These are phyloP conservation scores for Phallus indusiatus DNA, from an alignment of 768 basidiomycete species.

Conservation along the genomic window DNA sequence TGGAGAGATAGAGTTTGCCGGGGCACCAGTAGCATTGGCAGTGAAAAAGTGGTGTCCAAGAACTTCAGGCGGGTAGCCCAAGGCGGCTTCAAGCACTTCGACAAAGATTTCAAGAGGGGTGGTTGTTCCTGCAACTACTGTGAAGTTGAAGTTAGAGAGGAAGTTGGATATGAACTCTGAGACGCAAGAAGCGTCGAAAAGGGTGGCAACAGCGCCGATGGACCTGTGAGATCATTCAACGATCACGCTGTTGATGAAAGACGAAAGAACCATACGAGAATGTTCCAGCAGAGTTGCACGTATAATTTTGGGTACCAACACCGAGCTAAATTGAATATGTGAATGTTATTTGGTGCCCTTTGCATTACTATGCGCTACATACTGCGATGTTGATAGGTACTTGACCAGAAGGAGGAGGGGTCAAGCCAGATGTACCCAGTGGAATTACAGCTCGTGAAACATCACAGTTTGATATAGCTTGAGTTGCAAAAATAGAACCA, in stretches of 20 bases:
- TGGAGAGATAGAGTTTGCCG: constrained; percentile 28
- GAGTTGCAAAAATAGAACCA: neutral
- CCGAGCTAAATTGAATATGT: too few relatives aligned
- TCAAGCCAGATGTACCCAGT: constrained; percentile 25
- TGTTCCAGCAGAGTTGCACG: too few relatives aligned
- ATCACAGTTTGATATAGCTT: neutral
- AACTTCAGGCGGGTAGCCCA: constrained; percentile 14
- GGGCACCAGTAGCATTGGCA: constrained; percentile 30
- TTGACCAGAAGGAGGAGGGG: constrained; percentile 16
- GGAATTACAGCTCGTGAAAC: constrained; percentile 4
- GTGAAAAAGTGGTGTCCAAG: constrained; percentile 53
- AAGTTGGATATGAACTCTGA: neutral
- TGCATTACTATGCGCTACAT: too few relatives aligned
- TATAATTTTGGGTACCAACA: too few relatives aligned
- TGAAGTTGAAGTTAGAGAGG: too few relatives aligned
- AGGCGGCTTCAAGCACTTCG: constrained; percentile 11
- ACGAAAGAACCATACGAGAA: too few relatives aligned
- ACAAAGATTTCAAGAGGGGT: neutral
- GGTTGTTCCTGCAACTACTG: neutral
- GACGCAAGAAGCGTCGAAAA: constrained; percentile 23
- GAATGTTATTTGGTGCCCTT: too few relatives aligned
- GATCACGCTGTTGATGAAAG: too few relatives aligned
- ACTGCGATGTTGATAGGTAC: constrained; percentile 33
- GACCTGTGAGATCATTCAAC: neutral
- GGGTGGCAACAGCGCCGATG: constrained; percentile 13